Evolutionary conservation across 225 moss, liverwort and hornwort species (phyloP), one percentile per base, ranked within the genome.

Genomic region (Takakia lepidozioides): DNA sequence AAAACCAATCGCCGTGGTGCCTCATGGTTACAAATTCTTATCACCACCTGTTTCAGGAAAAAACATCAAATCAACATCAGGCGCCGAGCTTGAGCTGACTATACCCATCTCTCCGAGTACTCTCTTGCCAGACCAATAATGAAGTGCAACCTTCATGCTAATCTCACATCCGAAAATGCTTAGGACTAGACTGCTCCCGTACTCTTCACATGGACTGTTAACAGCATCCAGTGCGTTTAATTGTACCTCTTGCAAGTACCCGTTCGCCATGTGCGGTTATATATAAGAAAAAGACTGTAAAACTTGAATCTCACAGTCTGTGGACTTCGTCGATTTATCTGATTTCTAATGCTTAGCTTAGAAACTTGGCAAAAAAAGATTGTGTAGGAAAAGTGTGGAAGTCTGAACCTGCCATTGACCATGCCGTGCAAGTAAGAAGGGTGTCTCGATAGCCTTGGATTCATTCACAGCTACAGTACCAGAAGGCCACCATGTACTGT

Each of bases 351-450:
- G n/a, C n/a, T n/a, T n/a, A n/a, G n/a, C n/a, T n/a, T n/a, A n/a
- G 25, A 24, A 26, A 30, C 25, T 4, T 43, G 3, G 18, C 13
- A 18, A 11, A 35, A 27, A 13, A 37, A 6, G n/a, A 27, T 22
- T 37, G 5, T 25, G 10, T 34, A 6, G 16, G 14, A 5, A 27
- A 5, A 23, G 5, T 19, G 21, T 1, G 18, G 2, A 19, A 24
- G 29, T 40, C 37, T 41, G 24, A 38, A 64, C 64, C 41, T 64
- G 57, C 49, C 49, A 64, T 27, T 57, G 64, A 25, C 40, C 50
- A 26, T 40, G 56, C 11, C 48, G 40, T 25, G 56, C 42, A 19
- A 29, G 49, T 8, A 49, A 29, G 39, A 57, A 64, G 7, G 49
- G 25, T 34, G 64, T 64, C 28, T 64, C 64, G 19, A 64, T 39